Evolutionary conservation across 1,284 basidiomycete genomes (phyloP), one percentile per base, ranked within the genome.

Genomic region (Puccinia coronata): DNA sequence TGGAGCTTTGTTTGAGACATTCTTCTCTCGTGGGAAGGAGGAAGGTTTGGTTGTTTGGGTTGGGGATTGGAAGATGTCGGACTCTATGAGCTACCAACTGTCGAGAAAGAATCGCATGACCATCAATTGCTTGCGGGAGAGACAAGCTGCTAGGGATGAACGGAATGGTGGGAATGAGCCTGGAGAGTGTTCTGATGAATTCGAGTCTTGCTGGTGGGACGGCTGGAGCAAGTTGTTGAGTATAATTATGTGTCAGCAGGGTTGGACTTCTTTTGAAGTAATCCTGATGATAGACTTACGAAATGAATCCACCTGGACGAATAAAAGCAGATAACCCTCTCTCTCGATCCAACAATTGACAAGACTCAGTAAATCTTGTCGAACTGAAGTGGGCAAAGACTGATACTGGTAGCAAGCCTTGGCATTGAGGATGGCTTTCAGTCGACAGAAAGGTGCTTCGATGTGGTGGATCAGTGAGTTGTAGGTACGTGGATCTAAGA

Each of bases 71-170:
- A 20, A 81, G 63, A 51, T 81, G 79, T n/a, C 39, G 34, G 31
- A 81, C 51, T 18, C 79, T 57, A 47, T 74, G 63, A 11, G 71
- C 55, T 18, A 28, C 59, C 11, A 81, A 53, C 73, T 81, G 79
- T 20, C 79, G 39, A 16, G 70, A 74, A 9, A 81, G 39, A 41
- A 81, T 81, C 25, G 79, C 79, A 65, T 81, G 79, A 6, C 55
- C 59, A 43, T 81, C 79, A 9, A 74, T 49, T 14, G 71, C 39
- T 61, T 59, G 49, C 31, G 55, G 34, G 36, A 43, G 5, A 18
- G 71, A 55, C 28, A 81, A 8, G 11, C n/a, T 61, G 34, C 31
- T 47, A 9, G 79, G 71, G 71, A 81, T 74, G 71, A 73, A 81
- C n/a, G 79, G 79, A 16, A 61, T 57, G 57, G 47, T 65, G 39